Evolutionary conservation across 768 basidiomycete genomes (phyloP).

Genomic region (Lactarius psammicola): DNA sequence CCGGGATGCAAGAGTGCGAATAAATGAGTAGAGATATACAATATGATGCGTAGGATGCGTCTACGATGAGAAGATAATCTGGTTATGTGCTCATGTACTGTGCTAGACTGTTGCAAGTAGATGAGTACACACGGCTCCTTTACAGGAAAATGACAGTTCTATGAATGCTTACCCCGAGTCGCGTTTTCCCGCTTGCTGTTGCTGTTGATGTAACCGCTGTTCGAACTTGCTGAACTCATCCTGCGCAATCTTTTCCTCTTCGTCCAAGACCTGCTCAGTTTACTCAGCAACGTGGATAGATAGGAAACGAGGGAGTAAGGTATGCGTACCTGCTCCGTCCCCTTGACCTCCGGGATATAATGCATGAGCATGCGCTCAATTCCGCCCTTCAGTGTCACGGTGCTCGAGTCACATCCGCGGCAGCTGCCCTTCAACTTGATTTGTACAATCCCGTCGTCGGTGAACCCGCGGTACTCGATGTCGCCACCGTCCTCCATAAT

Average conservation of each 20-base stretch:
- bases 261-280: slow-evolving; percentile 72
- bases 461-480: slow-evolving; percentile 92
- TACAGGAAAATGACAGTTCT: slow-evolving; percentile 19
- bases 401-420: slow-evolving; percentile 89
- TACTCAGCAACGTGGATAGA: background rate
- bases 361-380: slow-evolving; percentile 99
- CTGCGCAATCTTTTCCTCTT: slow-evolving; percentile 84
- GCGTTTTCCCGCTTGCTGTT: slow-evolving; percentile 35
- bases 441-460: slow-evolving; percentile 77
- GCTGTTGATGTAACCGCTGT: slow-evolving; percentile 51
- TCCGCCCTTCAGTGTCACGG: slow-evolving; percentile 93
- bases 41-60: slow-evolving; percentile 7
- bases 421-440: slow-evolving; percentile 97
- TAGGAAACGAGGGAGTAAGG: background rate
- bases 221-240: slow-evolving; percentile 91
- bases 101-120: slow-evolving; percentile 55
- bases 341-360: slow-evolving; percentile 95
- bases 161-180: slow-evolving; percentile 48
- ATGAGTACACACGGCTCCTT: slow-evolving; percentile 13
- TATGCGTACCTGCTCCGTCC: slow-evolving; percentile 75
- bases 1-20: background rate
- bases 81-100: slow-evolving; percentile 74
- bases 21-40: slow-evolving; percentile 13
- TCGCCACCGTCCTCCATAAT: slow-evolving; percentile 99
- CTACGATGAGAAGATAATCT: slow-evolving; percentile 1